Evolutionary conservation across 2,329 filamentous ascomycete genomes (phyloP), one percentile per base, ranked within the genome.

Genomic region (Aspergillus bombycis): DNA sequence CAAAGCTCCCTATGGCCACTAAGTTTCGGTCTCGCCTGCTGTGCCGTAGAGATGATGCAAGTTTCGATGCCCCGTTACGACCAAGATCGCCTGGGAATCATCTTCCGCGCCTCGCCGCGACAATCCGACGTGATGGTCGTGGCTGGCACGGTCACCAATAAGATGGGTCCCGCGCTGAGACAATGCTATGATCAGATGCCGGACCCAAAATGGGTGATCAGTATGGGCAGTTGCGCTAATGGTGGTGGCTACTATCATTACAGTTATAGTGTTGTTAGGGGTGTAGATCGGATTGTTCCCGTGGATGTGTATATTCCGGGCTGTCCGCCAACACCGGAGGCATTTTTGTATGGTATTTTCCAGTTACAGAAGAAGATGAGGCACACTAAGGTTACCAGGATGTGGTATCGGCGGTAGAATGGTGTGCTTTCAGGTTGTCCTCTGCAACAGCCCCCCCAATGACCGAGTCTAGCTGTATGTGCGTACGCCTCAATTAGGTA

Each of bases 141-240:
- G 28, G 93, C 93, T 30, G 93, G 93, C 64, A 97, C 93, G 32
- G 86, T 97, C 65, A 95, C 92, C 71, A 97, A 97, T 85, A 97
- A 97, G 84, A 97, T 97, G 93, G 93, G 92, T 0, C 92, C 93
- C 1, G 93, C 93, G 36, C 83, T 97, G 74, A 86, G 93, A 78
- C 92, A 95, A 81, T 90, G 95, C 65, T 97, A 97, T 82, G 93
- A 97, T 79, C 93, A 96, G 83, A 97, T 97, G 93, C 93, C 93
- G 53, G 93, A 97, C 54, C 93, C 93, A 36, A 87, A 92, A 72
- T 96, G 93, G 93, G 92, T 94, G 60, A 86, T 91, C 73, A 91
- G 89, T 72, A 94, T 94, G 92, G 91, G 91, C 23, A 91, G 89
- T 74, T 94, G 91, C 78, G 92, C 91, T 70, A 94, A 94, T 79